These are phyloP conservation scores for Pythium scleroteichum DNA, from an alignment of 352 stramenopile genomes.

Conservation along the genomic window DNA sequence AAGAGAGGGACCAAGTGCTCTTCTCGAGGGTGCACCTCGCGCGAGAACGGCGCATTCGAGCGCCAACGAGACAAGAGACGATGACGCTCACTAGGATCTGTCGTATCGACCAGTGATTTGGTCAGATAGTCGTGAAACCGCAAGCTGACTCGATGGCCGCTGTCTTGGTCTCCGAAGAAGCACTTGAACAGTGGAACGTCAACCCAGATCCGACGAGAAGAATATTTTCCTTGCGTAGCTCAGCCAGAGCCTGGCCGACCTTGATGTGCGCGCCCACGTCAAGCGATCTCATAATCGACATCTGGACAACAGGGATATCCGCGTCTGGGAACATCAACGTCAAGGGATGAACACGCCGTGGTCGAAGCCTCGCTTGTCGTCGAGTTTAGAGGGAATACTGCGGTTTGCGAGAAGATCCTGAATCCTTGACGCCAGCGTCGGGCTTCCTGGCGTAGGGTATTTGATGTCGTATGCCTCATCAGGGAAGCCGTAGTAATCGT, in stretches of 20 bases:
- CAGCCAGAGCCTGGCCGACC: conserved; percentile 58
- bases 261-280: conserved; percentile 55
- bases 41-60: conserved; percentile 32
- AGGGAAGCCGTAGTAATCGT: conserved; percentile 91
- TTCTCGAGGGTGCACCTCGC: conserved; percentile 37
- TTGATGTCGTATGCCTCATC: conserved; percentile 78
- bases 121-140: conserved; percentile 21
- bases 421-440: conserved; percentile 63
- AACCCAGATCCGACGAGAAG: conserved; percentile 79
- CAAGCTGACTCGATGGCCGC: conserved; percentile 8
- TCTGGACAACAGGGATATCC: conserved; percentile 84
- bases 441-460: conserved; percentile 75
- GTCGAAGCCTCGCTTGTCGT: conserved; percentile 77
- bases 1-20: conserved; percentile 66
- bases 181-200: conserved; percentile 26
- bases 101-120: conserved; percentile 6
- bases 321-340: conserved; percentile 87
- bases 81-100: conserved; percentile 11
- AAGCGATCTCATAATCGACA: conserved; percentile 71
- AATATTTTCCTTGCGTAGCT: conserved; percentile 69
- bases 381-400: conserved; percentile 50
- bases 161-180: conserved; percentile 7
- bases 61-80: conserved; percentile 32
- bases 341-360: conserved; percentile 92
- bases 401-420: conserved; percentile 52